Evolutionary conservation across 805 yeast species (phyloP), one percentile per base, ranked within the genome.

Genomic region (Starmerella davenportii): DNA sequence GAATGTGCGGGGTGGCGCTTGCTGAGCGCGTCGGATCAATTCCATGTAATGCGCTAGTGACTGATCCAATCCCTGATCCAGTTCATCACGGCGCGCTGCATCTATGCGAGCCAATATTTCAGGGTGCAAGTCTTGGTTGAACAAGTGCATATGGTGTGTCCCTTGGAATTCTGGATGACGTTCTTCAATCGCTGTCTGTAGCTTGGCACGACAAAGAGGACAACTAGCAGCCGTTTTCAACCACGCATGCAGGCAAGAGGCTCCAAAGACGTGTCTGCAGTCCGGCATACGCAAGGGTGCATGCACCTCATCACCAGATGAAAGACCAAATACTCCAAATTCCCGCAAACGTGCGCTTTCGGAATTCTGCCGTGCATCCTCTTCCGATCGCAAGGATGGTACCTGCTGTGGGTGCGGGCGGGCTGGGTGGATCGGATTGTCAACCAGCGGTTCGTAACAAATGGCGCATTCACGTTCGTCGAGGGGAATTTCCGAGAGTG

Each of bases 261-360:
- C 67, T 5, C 98, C 96, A 62, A 90, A 87, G 0, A 74, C 53
- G 53, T 87, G 98, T 7, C 73, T 73, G 56, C 98, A 87, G 13
- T 27, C 13, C 0, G 93, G 90, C 68, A 87, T 64, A 41, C 68
- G 61, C 1, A 79, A 64, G 0, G 95, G 78, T 3, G 66, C 56
- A 54, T 90, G 95, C 27, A 42, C 47, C 16, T 32, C 36, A 15
- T 13, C 36, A 16, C 4, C 27, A 24, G 4, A 13, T 13, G 14
- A 16, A 7, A 7, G 5, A 29, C 8, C 5, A 29, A 16, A 7
- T n/a, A 16, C 31, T 14, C 15, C 15, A 5, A n/a, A 7, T 15
- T 8, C 18, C 16, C 8, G 8, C 16, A 16, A 5, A 5, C 5
- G 21, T 16, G 7, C 35, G 9, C 3, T 20, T 27, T n/a, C 31